Evolutionary conservation across 2,329 filamentous ascomycete species (phyloP).

Genomic region (Cercospora citrullina): DNA sequence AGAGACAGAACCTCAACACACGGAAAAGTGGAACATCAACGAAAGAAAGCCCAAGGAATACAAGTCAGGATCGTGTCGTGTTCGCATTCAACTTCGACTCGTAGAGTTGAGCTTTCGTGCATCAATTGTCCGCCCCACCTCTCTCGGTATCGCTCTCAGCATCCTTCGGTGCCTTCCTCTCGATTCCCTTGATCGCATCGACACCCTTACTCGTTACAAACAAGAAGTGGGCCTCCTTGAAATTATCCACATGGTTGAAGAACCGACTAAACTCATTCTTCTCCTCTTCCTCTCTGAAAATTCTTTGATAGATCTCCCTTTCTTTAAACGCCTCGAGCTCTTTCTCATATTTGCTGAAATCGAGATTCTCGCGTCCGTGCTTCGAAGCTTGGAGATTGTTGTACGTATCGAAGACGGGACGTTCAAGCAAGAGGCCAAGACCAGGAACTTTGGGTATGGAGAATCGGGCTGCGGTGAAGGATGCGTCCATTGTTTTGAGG

Average conservation of each 20-base stretch:
- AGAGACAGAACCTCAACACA: background rate
- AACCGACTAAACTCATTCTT: conserved; percentile 65
- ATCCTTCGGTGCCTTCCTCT: conserved; percentile 21
- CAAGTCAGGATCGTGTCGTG: background rate
- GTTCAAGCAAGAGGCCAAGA: conserved; percentile 81
- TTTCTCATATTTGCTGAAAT: conserved; percentile 75
- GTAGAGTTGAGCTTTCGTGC: background rate
- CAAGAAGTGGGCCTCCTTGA: conserved; percentile 51
- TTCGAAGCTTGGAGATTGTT: conserved; percentile 69
- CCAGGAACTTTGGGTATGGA: conserved; percentile 93
- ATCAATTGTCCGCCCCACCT: conserved; percentile 7
- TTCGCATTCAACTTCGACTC: background rate
- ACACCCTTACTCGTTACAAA: conserved; percentile 53
- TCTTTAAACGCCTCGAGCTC: conserved; percentile 89
- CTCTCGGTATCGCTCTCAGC: conserved; percentile 10
- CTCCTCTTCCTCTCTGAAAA: conserved; percentile 85
- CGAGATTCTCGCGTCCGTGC: conserved; percentile 66
- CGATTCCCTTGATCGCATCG: conserved; percentile 43
- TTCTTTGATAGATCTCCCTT: conserved; percentile 84
- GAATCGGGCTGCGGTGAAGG: conserved; percentile 70
- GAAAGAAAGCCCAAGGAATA: background rate
- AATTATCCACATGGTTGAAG: conserved; percentile 54
- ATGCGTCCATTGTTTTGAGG: conserved; percentile 69
- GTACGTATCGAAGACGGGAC: conserved; percentile 88
- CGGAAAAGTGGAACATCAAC: background rate